Percentiles rank a stretch among this genome's conserved stretches.
Conservation (phyloP, 768 basidiomycete genomes). For the Trichaptum fuscoviolaceum region DNA sequence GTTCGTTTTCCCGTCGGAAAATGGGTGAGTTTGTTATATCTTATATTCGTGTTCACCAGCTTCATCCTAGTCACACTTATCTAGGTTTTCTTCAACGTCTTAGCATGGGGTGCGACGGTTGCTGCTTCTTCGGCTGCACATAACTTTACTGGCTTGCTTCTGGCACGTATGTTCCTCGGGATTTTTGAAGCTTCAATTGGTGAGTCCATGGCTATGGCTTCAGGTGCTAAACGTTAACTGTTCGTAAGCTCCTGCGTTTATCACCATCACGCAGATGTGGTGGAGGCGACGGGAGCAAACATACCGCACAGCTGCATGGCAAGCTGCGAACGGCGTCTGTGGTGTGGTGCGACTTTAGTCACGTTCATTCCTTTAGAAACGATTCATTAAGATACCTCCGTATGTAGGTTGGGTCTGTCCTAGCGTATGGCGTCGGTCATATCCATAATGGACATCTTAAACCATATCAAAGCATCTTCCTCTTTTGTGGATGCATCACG, state of each 20-base stretch:
- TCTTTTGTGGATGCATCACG: slow-evolving; percentile 39
- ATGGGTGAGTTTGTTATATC: slow-evolving; percentile 24
- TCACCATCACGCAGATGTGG: slow-evolving; percentile 47
- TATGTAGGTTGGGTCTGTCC: slow-evolving; percentile 34
- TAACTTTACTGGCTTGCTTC: slow-evolving; percentile 35
- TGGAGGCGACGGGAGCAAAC: slow-evolving; percentile 46
- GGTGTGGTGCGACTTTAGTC: slow-evolving; percentile 26
- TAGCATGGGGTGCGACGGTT: slow-evolving; percentile 38
- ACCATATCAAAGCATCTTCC: slow-evolving; percentile 42
- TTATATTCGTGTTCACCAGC: slow-evolving; percentile 5
- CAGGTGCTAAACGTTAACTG: not conserved
- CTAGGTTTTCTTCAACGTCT: slow-evolving; percentile 30
- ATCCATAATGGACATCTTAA: slow-evolving; percentile 28
- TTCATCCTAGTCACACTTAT: slow-evolving; percentile 8
- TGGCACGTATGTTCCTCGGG: slow-evolving; percentile 39
- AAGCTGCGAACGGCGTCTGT: slow-evolving; percentile 37
- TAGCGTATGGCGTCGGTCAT: slow-evolving; percentile 38
- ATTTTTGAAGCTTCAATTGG: slow-evolving; percentile 44
- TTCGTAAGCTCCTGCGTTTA: slow-evolving; percentile 39
- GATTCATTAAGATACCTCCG: not conserved
- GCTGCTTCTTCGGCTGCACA: slow-evolving; percentile 34
- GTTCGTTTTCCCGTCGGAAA: slow-evolving; percentile 37
- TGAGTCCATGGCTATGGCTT: slow-evolving; percentile 14
- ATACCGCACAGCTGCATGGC: slow-evolving; percentile 37
- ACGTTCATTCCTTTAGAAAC: not conserved